These are phyloP conservation scores for Pelagophyceae sp. DNA, from an alignment of 352 stramenopile genomes.

Conservation along the genomic window DNA sequence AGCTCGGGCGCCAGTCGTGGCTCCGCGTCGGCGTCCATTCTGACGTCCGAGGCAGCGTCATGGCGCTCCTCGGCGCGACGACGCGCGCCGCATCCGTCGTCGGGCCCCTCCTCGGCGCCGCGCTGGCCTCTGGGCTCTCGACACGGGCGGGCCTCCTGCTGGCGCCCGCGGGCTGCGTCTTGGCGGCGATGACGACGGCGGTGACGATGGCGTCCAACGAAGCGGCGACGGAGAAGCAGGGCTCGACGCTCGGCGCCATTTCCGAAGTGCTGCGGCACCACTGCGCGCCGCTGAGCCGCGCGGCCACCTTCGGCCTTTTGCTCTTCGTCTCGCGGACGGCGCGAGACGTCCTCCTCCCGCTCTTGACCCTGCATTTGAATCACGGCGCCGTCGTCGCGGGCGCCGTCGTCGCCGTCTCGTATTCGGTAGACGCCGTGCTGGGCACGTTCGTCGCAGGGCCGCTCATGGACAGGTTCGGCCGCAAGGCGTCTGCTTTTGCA, in stretches of 20 bases:
- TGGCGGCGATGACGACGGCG: neutral
- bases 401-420: neutral
- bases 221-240: neutral
- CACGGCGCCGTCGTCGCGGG: neutral
- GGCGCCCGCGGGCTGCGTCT: neutral
- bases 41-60: neutral
- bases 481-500: neutral
- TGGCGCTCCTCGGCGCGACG: neutral
- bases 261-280: neutral
- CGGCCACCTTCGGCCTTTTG: neutral
- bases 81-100: neutral
- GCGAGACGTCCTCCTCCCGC: neutral
- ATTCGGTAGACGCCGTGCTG: neutral
- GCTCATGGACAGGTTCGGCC: neutral
- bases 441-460: neutral
- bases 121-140: neutral
- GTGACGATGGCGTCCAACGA: neutral
- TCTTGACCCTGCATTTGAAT: neutral
- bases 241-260: neutral
- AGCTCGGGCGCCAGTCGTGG: neutral
- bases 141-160: neutral
- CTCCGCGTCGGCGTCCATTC: neutral
- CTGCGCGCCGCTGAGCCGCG: neutral
- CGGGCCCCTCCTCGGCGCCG: neutral
- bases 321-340: neutral